A percentile compares a stretch with the other conserved stretches of the same genome.
These are phyloP conservation scores for Diplodia scrobiculata DNA, from an alignment of 2,329 filamentous ascomycete genomes.

Conservation along the genomic window DNA sequence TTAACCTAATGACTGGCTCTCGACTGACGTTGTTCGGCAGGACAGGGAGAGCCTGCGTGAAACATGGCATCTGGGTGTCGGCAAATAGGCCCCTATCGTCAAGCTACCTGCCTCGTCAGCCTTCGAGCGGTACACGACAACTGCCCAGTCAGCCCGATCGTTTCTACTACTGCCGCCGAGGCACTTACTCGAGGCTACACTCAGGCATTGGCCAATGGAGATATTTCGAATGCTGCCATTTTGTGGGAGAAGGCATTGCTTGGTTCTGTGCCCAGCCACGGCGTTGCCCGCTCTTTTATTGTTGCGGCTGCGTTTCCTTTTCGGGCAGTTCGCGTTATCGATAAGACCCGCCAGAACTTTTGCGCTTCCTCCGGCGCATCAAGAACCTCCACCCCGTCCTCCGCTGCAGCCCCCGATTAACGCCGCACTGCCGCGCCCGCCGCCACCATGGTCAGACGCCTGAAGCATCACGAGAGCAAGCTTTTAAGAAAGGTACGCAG, in stretches of 20 bases:
- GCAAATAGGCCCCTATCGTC: slow-evolving; percentile 1
- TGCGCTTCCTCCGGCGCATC: neutral
- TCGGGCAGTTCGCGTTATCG: neutral
- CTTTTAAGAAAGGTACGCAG: too few species aligned
- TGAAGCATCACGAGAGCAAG: slow-evolving; percentile 82
- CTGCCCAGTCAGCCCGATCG: neutral
- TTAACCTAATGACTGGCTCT: neutral
- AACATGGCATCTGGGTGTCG: neutral
- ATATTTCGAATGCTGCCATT: neutral
- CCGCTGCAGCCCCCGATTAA: neutral
- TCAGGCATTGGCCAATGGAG: neutral
- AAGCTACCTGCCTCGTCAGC: neutral
- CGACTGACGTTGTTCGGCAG: slow-evolving; percentile 5
- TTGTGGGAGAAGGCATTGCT: neutral
- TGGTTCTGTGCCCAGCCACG: neutral
- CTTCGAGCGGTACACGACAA: neutral
- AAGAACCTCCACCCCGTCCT: neutral
- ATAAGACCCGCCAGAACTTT: neutral
- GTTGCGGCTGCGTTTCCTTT: neutral
- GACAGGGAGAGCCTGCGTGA: neutral
- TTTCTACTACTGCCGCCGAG: neutral
- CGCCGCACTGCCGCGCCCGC: neutral
- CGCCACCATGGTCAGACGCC: slow-evolving; percentile 56
- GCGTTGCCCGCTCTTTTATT: neutral
- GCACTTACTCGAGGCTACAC: neutral